Conservation (phyloP, 2,329 filamentous ascomycete species). For the Incumbomyces lentus region DNA sequence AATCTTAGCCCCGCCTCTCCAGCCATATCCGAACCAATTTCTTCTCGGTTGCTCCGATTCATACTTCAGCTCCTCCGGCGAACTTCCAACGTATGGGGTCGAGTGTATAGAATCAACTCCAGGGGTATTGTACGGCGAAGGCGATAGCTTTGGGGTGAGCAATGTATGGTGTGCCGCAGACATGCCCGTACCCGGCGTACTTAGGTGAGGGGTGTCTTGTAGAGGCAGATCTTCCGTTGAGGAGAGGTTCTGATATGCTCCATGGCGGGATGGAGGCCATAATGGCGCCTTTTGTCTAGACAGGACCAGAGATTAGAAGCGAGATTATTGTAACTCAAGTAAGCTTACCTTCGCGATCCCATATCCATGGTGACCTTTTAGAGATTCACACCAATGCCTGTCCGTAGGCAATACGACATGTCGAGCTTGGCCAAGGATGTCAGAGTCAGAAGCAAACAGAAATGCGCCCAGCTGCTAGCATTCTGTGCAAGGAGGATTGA, state of each 20-base stretch:
- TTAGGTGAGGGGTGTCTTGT: conserved; percentile 10
- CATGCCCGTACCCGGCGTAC: conserved; percentile 8
- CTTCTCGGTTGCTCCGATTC: conserved; percentile 5
- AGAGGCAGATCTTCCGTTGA: conserved; percentile 16
- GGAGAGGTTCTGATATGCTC: conserved; percentile 14
- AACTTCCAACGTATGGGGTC: conserved; percentile 4
- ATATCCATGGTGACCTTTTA: neutral
- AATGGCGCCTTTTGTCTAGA: conserved; percentile 4
- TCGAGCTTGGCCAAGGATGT: no score
- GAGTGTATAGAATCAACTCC: conserved; percentile 8
- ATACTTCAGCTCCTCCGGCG: neutral
- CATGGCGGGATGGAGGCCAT: neutral
- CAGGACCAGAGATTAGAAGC: neutral
- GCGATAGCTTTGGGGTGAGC: conserved; percentile 15
- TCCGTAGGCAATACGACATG: no score
- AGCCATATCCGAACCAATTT: conserved; percentile 13
- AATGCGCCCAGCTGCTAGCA: no score
- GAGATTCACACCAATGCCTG: no score
- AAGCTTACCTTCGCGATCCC: conserved; percentile 1
- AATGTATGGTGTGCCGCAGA: conserved; percentile 10
- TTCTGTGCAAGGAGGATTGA: no score
- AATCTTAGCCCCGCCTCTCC: conserved; percentile 16
- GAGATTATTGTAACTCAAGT: neutral
- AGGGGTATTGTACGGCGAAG: conserved; percentile 15
- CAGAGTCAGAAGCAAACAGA: no score